Conservation (phyloP, 129 eudicot species). For the Arctium lappa region DNA sequence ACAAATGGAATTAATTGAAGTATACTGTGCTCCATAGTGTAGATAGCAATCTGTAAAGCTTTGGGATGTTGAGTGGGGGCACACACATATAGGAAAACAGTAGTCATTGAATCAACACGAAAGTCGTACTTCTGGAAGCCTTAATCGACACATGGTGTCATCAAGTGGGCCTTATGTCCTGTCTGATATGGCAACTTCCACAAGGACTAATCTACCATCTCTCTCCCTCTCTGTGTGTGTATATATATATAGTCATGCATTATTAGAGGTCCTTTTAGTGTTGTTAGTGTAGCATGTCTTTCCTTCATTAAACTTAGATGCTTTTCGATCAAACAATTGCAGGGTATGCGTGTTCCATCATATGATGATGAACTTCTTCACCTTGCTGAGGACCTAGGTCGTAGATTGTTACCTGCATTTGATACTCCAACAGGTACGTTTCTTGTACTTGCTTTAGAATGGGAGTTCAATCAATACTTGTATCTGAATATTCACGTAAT, state of each 20-base stretch:
- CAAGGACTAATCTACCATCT: not conserved
- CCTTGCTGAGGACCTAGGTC: conserved; percentile 89
- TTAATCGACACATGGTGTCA: not conserved
- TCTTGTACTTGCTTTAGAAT: not conserved
- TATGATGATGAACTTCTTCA: conserved; percentile 82
- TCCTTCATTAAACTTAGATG: not conserved
- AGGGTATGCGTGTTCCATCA: conserved; percentile 96
- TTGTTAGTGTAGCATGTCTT: not conserved
- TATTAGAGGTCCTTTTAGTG: not conserved
- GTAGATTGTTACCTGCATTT: conserved; percentile 94
- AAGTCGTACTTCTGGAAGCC: not conserved
- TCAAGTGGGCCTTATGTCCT: not conserved
- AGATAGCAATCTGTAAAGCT: not conserved
- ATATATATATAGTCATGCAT: not conserved
- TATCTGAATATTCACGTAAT: not conserved
- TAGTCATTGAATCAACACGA: not conserved
- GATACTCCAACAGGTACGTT: conserved; percentile 93
- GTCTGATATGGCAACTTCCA: not conserved
- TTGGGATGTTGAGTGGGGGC: not conserved
- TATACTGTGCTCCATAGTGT: not conserved
- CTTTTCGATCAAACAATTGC: conserved; percentile 17
- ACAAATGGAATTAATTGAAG: not conserved
- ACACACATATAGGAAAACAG: not conserved
- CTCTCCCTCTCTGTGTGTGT: no score
- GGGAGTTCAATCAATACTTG: not conserved